Percentiles rank a stretch among this genome's conserved stretches.
phyloP scores from a whole-genome alignment of 1,284 basidiomycete genomes.

The Cryptococcus floricola region DNA sequence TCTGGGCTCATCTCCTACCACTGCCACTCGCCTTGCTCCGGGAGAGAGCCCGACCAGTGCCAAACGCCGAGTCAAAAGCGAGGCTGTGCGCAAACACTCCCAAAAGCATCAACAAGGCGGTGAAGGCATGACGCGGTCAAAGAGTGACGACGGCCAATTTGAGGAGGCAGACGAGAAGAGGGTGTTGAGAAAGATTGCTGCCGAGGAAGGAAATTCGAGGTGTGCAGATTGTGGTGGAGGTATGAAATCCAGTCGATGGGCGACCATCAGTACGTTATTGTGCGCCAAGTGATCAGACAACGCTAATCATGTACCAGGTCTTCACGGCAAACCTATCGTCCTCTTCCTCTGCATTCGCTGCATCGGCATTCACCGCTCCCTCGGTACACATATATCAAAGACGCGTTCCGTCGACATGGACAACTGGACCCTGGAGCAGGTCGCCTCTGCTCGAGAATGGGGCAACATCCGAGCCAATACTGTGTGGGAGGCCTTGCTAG shows the following conservation, averaged over 20 bases:
- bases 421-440: constrained; percentile 50
- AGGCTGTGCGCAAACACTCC: constrained; percentile 11
- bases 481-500: constrained; percentile 42
- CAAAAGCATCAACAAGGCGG: background rate
- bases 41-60: constrained; percentile 9
- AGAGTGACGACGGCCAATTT: constrained; percentile 2
- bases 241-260: constrained; percentile 46
- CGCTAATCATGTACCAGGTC: constrained; percentile 17
- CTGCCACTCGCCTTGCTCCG: background rate
- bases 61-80: constrained; percentile 16
- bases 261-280: constrained; percentile 41
- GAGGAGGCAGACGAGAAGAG: constrained; percentile 8
- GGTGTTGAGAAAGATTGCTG: constrained; percentile 10
- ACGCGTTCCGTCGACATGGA: constrained; percentile 54
- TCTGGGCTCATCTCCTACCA: constrained; percentile 12
- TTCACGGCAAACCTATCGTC: constrained; percentile 48
- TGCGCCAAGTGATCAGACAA: background rate
- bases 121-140: constrained; percentile 5
- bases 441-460: constrained; percentile 43
- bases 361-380: constrained; percentile 52
- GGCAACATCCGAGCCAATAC: constrained; percentile 49
- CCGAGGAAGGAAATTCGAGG: constrained; percentile 30
- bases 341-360: constrained; percentile 56
- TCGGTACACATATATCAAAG: constrained; percentile 55
- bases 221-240: constrained; percentile 52